Conservation (phyloP, 768 basidiomycete species). For the Amanita inopinata region DNA sequence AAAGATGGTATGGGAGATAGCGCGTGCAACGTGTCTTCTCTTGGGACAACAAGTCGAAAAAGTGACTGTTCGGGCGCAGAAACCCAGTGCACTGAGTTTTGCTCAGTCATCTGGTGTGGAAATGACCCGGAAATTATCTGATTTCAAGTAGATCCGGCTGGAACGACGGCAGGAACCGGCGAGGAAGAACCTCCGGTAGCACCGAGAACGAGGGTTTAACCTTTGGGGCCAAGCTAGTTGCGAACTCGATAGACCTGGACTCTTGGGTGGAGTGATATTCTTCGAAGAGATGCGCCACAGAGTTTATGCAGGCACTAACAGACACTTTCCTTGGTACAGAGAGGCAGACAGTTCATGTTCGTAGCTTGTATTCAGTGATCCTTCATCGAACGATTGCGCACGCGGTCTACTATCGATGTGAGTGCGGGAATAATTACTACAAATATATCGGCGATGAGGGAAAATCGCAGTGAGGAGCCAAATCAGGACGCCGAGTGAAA, state of each 20-base stretch:
- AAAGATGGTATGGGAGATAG: constrained; percentile 40
- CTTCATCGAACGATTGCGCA: background rate
- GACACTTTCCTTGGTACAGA: no score
- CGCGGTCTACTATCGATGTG: background rate
- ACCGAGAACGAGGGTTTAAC: no score
- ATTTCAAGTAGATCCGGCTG: constrained; percentile 4
- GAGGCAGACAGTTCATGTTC: no score
- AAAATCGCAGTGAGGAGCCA: background rate
- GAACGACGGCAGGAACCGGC: no score
- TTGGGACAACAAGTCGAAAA: constrained; percentile 12
- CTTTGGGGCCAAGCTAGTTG: no score
- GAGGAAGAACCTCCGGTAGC: no score
- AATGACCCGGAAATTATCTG: constrained; percentile 32
- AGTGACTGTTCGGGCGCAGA: constrained; percentile 49
- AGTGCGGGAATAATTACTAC: background rate
- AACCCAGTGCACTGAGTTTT: constrained; percentile 64
- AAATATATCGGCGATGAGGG: constrained; percentile 3
- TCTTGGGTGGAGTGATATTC: no score
- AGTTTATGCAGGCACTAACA: no score
- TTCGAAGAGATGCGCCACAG: no score
- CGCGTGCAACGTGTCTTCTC: constrained; percentile 16
- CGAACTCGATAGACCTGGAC: no score
- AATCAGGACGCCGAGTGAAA: constrained; percentile 4
- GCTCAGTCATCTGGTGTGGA: constrained; percentile 55
- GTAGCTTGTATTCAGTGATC: background rate